These are phyloP conservation scores for Psilocybe cubensis DNA, from an alignment of 768 basidiomycete species.

Conservation along the genomic window DNA sequence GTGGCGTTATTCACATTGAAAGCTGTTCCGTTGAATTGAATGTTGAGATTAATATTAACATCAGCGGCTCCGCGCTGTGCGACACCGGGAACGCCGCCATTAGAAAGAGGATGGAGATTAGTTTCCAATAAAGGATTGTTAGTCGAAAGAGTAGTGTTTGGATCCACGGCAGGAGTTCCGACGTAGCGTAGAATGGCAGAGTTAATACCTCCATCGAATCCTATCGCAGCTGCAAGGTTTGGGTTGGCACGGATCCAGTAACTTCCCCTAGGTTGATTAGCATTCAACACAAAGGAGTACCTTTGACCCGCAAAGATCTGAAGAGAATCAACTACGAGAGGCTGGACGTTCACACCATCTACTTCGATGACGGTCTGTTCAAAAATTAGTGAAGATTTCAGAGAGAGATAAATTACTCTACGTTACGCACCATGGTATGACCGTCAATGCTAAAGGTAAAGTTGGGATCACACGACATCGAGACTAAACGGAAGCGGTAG, in stretches of 20 bases:
- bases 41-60: constrained; percentile 35
- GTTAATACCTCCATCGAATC: constrained; percentile 43
- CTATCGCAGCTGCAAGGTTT: constrained; percentile 23
- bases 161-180: constrained; percentile 42
- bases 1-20: constrained; percentile 37
- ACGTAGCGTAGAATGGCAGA: constrained; percentile 57
- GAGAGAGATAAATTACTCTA: neutral
- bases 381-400: neutral
- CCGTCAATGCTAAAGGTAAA: constrained; percentile 49
- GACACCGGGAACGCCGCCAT: constrained; percentile 33
- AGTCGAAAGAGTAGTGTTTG: constrained; percentile 35
- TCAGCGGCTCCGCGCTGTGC: constrained; percentile 41
- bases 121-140: constrained; percentile 38
- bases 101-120: constrained; percentile 34
- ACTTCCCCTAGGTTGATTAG: constrained; percentile 39
- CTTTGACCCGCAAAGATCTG: constrained; percentile 40
- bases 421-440: constrained; percentile 36
- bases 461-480: constrained; percentile 48
- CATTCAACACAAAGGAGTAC: constrained; percentile 45
- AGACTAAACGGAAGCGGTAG: constrained; percentile 53
- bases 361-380: constrained; percentile 40
- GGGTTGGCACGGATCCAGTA: constrained; percentile 49
- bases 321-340: constrained; percentile 41
- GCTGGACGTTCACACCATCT: constrained; percentile 41
- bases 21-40: constrained; percentile 21